Base-by-base conservation (phyloP, 2,329 filamentous ascomycete species). In the Calonectria pseudoreteaudii region DNA sequence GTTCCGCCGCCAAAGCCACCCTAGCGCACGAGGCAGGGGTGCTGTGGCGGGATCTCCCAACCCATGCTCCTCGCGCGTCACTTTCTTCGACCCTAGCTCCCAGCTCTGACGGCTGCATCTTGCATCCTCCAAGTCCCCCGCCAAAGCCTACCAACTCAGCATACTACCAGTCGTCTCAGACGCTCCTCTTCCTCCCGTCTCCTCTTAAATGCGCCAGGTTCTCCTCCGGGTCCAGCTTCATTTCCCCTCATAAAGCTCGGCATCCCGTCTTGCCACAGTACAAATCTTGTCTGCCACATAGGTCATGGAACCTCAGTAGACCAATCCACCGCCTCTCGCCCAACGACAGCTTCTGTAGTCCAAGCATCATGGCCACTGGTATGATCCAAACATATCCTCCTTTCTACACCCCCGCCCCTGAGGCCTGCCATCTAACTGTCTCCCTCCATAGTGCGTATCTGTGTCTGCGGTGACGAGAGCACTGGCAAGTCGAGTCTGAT, bases 401-500 rank as follows among this genome's bases (percentile, higher is more conserved):
- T 4, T 58, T 34, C 52, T 23, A 20, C 13, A 20, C 30, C 62
- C 60, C 67, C 16, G 6, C 16, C 47, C 13, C 16, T 20, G 28
- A 44, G 62, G 47, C 36, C 53, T 38, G 36, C 71, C 72, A 64
- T 69, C 79, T 73, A 74, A 77, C 77, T 77, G 73, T 58, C 77
- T 52, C 52, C 28, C 72, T 60, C 38, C 47, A 38, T 68, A 86
- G 96, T 98, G 74, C 94, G 97, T 77, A 96, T 98, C 82, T 98
- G 95, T 85, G 95, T 98, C 73, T 98, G 96, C 87, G 97, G 97
- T 82, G 97, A 99, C 85, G 96, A 98, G 86, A 94, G 94, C 80
- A 95, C 94, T n/a, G 95, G 95, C 80, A 98, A 98, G 87, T 97
- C 94, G 74, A 97, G 94, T 84, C 90, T 98, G 84, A 97, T 98